Evolutionary conservation across 345 rosid genomes (phyloP).

Genomic region (Laguncularia racemosa): DNA sequence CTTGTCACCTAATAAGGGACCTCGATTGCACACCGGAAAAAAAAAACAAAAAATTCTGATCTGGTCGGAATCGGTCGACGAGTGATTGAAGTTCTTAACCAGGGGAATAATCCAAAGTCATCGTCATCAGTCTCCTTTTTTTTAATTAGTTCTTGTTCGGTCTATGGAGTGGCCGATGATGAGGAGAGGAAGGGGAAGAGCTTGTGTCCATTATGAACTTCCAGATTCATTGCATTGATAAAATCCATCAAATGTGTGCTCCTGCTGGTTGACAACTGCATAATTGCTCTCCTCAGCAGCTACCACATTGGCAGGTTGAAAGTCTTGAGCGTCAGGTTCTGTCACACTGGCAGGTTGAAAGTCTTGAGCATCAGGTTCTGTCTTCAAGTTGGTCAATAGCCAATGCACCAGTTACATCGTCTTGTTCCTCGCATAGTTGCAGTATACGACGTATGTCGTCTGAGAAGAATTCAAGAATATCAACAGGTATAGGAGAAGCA

Average conservation of each 20-base stretch:
- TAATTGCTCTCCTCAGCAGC: conserved; percentile 30
- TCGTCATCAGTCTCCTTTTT: no score
- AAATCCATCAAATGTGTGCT: conserved; percentile 31
- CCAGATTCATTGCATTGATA: conserved; percentile 29
- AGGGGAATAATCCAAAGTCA: no score
- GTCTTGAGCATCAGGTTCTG: conserved; percentile 30
- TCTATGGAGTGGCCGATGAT: no score
- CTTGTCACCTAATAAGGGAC: no score
- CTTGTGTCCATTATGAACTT: not conserved
- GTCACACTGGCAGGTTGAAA: conserved; percentile 16
- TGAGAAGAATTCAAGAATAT: conserved; percentile 49
- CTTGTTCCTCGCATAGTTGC: conserved; percentile 56
- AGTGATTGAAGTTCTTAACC: no score
- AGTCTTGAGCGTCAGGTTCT: no score
- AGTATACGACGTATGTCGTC: conserved; percentile 50
- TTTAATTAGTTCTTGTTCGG: no score
- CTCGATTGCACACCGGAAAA: no score
- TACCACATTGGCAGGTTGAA: conserved; percentile 13
- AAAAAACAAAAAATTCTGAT: no score
- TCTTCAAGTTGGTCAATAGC: conserved; percentile 29
- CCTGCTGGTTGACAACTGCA: conserved; percentile 26
- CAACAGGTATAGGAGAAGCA: conserved; percentile 55
- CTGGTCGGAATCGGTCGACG: no score
- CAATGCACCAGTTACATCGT: conserved; percentile 71
- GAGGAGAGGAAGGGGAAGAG: no score